Evolutionary conservation across 1,284 basidiomycete species (phyloP), one percentile per base, ranked within the genome.

Genomic region (Puccinia polysora): DNA sequence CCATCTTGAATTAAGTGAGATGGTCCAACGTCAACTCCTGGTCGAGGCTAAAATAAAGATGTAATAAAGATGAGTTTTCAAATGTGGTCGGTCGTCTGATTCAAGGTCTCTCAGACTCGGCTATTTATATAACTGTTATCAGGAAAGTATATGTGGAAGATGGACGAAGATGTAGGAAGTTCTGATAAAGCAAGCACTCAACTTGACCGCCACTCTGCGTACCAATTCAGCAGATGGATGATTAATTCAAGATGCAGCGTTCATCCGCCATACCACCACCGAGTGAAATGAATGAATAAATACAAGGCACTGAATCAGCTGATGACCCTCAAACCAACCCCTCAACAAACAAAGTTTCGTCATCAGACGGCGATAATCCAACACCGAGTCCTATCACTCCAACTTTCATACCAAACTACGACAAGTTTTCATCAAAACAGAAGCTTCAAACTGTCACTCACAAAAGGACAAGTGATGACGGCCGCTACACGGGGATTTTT

Each of bases 21-120:
- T 4, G 93, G 92, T 45, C 89, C 93, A 76, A 87, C 84, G 81
- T 97, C 93, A n/a, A 96, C 92, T 38, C 93, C 94, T 30, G 85
- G 79, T 80, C 85, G 87, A 18, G 88, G 84, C 88, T 86, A 75
- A 53, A 23, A 38, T 20, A 55, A 15, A 32, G 3, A 32, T 15
- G 40, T 4, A 50, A 38, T 1, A 47, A 4, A 4, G 20, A 45
- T 49, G n/a, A 18, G 50, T 5, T 8, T 2, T 76, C 49, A 32
- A 47, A 55, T n/a, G n/a, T n/a, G n/a, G n/a, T 25, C 15, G 14
- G 7, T 20, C 4, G 52, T 55, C 28, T 28, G 32, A 55, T 53
- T 15, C 25, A 25, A n/a, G n/a, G n/a, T n/a, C n/a, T n/a, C n/a
- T n/a, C n/a, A n/a, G n/a, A n/a, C n/a, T n/a, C n/a, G n/a, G n/a